Conservation (phyloP, 176 grass and related monocot genomes). For the Aegilops umbellulata region DNA sequence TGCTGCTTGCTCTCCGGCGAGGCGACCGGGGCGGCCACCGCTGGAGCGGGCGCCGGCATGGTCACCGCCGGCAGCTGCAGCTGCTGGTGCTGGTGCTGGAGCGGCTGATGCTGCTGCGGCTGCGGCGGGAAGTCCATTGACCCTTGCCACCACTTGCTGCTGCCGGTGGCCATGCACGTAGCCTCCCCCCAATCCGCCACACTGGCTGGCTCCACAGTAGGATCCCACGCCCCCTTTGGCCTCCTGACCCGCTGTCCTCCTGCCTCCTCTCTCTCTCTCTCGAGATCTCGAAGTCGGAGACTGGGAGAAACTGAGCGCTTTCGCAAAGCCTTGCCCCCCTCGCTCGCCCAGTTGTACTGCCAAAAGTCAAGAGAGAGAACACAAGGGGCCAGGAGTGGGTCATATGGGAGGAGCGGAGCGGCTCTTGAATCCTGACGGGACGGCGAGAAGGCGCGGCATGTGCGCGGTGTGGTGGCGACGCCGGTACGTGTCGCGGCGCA, state of each 20-base stretch:
- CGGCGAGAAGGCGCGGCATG: conserved; percentile 26
- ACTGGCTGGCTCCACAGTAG: conserved; percentile 17
- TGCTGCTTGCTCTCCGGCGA: conserved; percentile 25
- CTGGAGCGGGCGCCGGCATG: not conserved
- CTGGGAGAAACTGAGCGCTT: not conserved
- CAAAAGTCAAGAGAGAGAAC: not conserved
- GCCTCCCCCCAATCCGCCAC: conserved; percentile 10
- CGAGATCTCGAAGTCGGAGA: conserved; percentile 33
- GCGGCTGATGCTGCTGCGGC: not conserved
- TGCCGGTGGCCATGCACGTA: conserved; percentile 61
- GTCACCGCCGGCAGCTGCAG: not conserved
- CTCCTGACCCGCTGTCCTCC: not conserved
- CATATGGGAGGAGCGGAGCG: not conserved
- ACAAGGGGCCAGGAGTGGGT: not conserved
- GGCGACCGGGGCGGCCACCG: not conserved
- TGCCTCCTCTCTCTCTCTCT: not conserved
- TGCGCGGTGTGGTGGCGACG: conserved; percentile 13
- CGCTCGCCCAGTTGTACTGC: not conserved
- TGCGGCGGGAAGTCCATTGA: conserved; percentile 47
- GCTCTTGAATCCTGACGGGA: conserved; percentile 11
- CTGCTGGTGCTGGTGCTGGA: not conserved
- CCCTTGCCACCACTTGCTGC: conserved; percentile 60
- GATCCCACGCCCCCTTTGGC: not conserved
- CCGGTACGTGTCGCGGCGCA: conserved; percentile 29
- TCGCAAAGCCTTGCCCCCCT: conserved; percentile 16